Evolutionary conservation across 768 basidiomycete species (phyloP), one percentile per base, ranked within the genome.

Genomic region (Strobilomyces dryophilus): DNA sequence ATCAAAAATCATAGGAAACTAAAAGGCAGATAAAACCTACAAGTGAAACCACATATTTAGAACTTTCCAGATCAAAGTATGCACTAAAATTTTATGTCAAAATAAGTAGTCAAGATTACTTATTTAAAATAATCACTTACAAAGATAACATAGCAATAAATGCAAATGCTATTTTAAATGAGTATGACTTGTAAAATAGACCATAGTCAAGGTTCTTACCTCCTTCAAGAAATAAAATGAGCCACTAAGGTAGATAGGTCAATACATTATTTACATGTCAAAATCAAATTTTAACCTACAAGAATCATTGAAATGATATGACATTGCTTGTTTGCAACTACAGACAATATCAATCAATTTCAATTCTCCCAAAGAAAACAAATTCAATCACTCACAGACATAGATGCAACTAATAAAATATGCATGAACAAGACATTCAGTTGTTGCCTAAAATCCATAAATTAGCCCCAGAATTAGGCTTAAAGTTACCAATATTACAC

Each of bases 351-450:
- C n/a, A 34, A 11, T 11, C 1, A 1, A n/a, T 0, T 1, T 14
- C 11, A 10, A 36, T 18, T 20, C 8, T 41, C 18, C 6, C 6
- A 3, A 1, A 17, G 41, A 12, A 15, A 39, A 32, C 3, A 37
- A 47, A 11, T 1, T 3, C 1, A 24, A 6, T 11, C 5, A 47
- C 65, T 57, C n/a, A 67, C 65, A 53, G 7, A 63, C 44, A 15
- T 63, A 59, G 35, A 66, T 57, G 4, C 61, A 58, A 47, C 51
- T 61, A 9, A 61, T 55, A 15, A 66, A 68, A 31, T 51, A 57
- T 32, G 43, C 55, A 47, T 66, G 65, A 14, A 68, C 59, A 51
- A 66, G 53, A 48, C 55, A 63, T 21, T 34, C 61, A 45, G 63
- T 61, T 6, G 12, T 15, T 27, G 14, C 47, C 65, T 68, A 41